phyloP scores from a whole-genome alignment of 345 rosid genomes.

The Dipteronia dyeriana region DNA sequence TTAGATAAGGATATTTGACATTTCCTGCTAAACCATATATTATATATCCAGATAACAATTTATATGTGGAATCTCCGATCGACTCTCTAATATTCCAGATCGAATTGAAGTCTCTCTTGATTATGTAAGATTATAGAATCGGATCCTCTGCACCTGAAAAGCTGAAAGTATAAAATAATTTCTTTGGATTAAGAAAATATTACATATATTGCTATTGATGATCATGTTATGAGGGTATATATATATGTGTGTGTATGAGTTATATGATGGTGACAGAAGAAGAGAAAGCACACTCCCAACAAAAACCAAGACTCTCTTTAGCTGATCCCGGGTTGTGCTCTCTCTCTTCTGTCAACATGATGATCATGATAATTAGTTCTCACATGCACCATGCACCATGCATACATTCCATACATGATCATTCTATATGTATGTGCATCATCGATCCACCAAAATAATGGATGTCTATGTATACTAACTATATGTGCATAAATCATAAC shows the following conservation, averaged over 20 bases:
- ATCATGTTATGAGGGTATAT: neutral
- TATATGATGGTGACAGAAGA: slow-evolving; percentile 67
- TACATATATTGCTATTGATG: neutral
- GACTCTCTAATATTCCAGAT: too few species aligned
- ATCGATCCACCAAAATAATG: neutral
- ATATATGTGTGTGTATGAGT: neutral
- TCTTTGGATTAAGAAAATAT: neutral
- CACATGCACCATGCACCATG: too few species aligned
- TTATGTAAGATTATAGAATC: too few species aligned
- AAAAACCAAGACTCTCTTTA: slow-evolving; percentile 51
- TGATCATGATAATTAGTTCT: neutral
- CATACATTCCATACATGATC: neutral
- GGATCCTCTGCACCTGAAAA: too few species aligned
- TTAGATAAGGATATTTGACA: too few species aligned
- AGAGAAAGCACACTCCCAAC: slow-evolving; percentile 90
- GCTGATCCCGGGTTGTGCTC: slow-evolving; percentile 77
- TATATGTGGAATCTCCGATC: too few species aligned
- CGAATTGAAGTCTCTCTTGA: too few species aligned
- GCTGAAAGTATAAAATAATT: too few species aligned
- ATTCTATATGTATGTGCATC: neutral
- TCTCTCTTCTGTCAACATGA: slow-evolving; percentile 96
- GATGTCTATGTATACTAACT: neutral
- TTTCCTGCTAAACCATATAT: too few species aligned
- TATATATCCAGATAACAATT: too few species aligned
- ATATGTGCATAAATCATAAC: too few species aligned